Percentiles rank a stretch among this genome's conserved stretches.
phyloP scores from a whole-genome alignment of 192 early-diverging fungal genomes.

The Coemansia umbellata region DNA sequence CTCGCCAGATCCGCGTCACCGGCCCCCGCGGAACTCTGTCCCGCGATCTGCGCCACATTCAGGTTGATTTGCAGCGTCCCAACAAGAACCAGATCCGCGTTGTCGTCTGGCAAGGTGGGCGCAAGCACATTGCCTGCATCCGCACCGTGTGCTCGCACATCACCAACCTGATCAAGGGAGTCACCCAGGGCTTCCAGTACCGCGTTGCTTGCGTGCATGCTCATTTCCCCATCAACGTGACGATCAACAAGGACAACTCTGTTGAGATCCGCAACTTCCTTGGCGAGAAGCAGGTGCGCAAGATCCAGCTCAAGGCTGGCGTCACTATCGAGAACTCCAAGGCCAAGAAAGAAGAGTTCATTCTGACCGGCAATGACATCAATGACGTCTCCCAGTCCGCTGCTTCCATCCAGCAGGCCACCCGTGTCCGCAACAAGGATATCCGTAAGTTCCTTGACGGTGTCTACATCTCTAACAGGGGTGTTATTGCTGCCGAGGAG shows the following conservation, averaged over 20 bases:
- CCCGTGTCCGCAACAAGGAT: slow-evolving; percentile 97
- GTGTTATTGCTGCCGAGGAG: slow-evolving; percentile 61
- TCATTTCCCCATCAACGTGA: slow-evolving; percentile 99
- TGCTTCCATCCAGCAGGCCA: slow-evolving; percentile 93
- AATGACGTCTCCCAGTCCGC: slow-evolving; percentile 93
- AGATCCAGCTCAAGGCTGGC: slow-evolving; percentile 82
- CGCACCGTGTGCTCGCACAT: slow-evolving; percentile 95
- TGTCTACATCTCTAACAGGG: slow-evolving; percentile 93
- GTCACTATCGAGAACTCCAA: slow-evolving; percentile 75
- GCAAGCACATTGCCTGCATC: slow-evolving; percentile 98
- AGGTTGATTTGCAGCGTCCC: slow-evolving; percentile 81
- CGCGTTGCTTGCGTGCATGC: slow-evolving; percentile 99
- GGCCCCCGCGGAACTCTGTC: slow-evolving; percentile 87
- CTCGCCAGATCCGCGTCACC: slow-evolving; percentile 80
- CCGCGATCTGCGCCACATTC: slow-evolving; percentile 91
- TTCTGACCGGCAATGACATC: slow-evolving; percentile 90
- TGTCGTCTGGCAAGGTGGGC: slow-evolving; percentile 89
- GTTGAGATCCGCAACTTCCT: slow-evolving; percentile 99
- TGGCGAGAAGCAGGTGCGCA: slow-evolving; percentile 90
- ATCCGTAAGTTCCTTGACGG: slow-evolving; percentile 99
- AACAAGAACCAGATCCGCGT: slow-evolving; percentile 72
- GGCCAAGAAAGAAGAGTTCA: slow-evolving; percentile 91
- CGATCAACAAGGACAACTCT: slow-evolving; percentile 69
- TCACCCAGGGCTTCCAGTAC: slow-evolving; percentile 99
- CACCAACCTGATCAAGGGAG: slow-evolving; percentile 95